phyloP scores from a whole-genome alignment of 2,329 filamentous ascomycete genomes.

The Eutypella sp. region DNA sequence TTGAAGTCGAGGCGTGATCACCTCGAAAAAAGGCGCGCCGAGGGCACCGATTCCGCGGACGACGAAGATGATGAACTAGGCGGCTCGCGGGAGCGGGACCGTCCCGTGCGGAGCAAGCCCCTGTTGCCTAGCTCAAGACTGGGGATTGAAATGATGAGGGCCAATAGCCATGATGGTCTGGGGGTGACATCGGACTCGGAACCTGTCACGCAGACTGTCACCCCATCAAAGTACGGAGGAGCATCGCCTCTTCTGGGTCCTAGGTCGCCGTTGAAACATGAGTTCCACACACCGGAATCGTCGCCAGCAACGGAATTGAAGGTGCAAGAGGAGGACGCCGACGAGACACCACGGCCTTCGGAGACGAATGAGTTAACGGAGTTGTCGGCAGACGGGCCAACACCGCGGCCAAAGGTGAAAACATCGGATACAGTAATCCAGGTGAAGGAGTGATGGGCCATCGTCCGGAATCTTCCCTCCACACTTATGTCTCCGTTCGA shows the following conservation, averaged over 20 bases:
- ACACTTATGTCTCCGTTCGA: no score
- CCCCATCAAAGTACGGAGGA: constrained; percentile 39
- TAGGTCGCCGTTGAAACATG: constrained; percentile 13
- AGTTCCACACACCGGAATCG: constrained; percentile 23
- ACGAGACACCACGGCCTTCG: constrained; percentile 40
- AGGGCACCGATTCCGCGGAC: constrained; percentile 81
- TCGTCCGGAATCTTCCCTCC: no score
- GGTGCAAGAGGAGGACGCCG: constrained; percentile 20
- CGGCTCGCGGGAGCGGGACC: constrained; percentile 31
- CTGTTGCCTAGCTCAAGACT: constrained; percentile 77
- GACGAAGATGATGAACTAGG: constrained; percentile 93
- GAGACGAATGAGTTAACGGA: constrained; percentile 14
- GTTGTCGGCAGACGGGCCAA: constrained; percentile 35
- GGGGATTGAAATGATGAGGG: constrained; percentile 96
- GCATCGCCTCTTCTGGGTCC: constrained; percentile 19
- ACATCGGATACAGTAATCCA: constrained; percentile 7
- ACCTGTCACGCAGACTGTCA: constrained; percentile 48
- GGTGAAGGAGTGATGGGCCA: constrained; percentile 9
- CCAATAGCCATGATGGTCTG: constrained; percentile 86
- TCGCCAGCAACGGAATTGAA: constrained; percentile 15
- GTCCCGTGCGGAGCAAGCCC: constrained; percentile 44
- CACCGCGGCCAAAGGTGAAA: constrained; percentile 30
- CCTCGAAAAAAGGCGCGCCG: constrained; percentile 65
- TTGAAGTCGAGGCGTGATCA: constrained; percentile 70
- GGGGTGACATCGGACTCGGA: constrained; percentile 47